Evolutionary conservation across 2,329 filamentous ascomycete genomes (phyloP).

Genomic region (Aspergillus candidus): DNA sequence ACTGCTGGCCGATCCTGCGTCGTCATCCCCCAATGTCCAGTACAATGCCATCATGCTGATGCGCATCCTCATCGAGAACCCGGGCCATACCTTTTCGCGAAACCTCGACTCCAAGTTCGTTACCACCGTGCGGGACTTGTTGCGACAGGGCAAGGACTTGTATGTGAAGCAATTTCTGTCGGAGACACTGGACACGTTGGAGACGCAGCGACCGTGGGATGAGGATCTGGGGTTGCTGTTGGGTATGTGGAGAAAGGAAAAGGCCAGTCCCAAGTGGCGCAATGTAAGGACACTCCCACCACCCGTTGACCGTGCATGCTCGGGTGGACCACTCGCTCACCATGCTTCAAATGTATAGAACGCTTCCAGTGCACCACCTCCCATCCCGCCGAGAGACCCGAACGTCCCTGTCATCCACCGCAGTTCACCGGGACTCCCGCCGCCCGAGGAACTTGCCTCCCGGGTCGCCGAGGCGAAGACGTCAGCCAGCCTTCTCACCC

Average conservation of each 20-base stretch:
- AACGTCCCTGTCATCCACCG: constrained; percentile 36
- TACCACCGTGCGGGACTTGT: constrained; percentile 65
- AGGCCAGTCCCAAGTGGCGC: constrained; percentile 54
- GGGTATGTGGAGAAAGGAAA: constrained; percentile 86
- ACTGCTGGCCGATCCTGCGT: constrained; percentile 63
- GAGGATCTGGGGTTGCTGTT: constrained; percentile 65
- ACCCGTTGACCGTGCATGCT: neutral
- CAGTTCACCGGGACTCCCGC: constrained; percentile 49
- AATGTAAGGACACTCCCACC: constrained; percentile 24
- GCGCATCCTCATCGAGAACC: constrained; percentile 87
- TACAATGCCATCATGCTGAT: constrained; percentile 97
- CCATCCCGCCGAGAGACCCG: constrained; percentile 8
- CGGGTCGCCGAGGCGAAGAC: constrained; percentile 86
- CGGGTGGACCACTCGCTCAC: constrained; percentile 3
- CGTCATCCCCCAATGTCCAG: constrained; percentile 62
- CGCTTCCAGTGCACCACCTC: constrained; percentile 3
- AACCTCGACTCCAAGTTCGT: constrained; percentile 84
- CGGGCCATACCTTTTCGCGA: constrained; percentile 81
- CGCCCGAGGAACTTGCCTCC: constrained; percentile 69
- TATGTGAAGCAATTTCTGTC: constrained; percentile 79
- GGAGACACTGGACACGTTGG: constrained; percentile 77
- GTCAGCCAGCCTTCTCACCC: constrained; percentile 83
- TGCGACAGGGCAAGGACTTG: constrained; percentile 64
- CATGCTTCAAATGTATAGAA: neutral
- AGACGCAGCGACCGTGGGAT: constrained; percentile 65